Percentiles rank a stretch among this genome's conserved stretches.
phyloP scores from a whole-genome alignment of 768 basidiomycete species.

The Tulasnella sp. region DNA sequence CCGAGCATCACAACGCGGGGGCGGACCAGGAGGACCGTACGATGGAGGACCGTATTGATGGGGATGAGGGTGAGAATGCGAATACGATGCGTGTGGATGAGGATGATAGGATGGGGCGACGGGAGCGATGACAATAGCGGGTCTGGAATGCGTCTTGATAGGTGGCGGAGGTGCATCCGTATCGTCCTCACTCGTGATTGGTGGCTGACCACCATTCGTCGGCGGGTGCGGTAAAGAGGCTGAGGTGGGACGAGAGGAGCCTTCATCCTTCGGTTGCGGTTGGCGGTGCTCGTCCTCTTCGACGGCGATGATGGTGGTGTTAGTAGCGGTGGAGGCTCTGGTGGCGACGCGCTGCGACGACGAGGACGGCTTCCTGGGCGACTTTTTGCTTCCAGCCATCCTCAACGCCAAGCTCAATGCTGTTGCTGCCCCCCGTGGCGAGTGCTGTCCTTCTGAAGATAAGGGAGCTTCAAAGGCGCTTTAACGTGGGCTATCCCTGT shows the following conservation, averaged over 20 bases:
- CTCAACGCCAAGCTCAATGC: too few species aligned
- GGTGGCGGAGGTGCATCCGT: constrained; percentile 1
- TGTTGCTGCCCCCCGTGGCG: too few species aligned
- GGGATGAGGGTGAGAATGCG: not conserved
- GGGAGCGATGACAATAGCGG: not conserved
- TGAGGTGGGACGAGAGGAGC: not conserved
- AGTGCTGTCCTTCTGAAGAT: too few species aligned
- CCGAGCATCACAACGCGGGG: not conserved
- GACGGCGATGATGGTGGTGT: too few species aligned
- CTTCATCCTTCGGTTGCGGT: not conserved
- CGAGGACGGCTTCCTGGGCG: too few species aligned
- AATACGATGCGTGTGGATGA: not conserved
- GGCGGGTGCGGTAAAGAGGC: too few species aligned
- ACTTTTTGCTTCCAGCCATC: too few species aligned
- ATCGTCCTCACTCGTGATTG: not conserved
- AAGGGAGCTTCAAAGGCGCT: too few species aligned
- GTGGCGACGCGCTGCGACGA: too few species aligned
- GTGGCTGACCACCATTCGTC: too few species aligned
- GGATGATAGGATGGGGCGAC: not conserved
- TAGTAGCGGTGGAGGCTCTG: too few species aligned
- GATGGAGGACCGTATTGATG: not conserved
- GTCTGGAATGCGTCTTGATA: constrained; percentile 3
- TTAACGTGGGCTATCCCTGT: too few species aligned
- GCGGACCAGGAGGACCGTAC: not conserved
- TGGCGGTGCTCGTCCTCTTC: not conserved